Evolutionary conservation across 768 basidiomycete genomes (phyloP).

Genomic region (Panellus pusillus): DNA sequence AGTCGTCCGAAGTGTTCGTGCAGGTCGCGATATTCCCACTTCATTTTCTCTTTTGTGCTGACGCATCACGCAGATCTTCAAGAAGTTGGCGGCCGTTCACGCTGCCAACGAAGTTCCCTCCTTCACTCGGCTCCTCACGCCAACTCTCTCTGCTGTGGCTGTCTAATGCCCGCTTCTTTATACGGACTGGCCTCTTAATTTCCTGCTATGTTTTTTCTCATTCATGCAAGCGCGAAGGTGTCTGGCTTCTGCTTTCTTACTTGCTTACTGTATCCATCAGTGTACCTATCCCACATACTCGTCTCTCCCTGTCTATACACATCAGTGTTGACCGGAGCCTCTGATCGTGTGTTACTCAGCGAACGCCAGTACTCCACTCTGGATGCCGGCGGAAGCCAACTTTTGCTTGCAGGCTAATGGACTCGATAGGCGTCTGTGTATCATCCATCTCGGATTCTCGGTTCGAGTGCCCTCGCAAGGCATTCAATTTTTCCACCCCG

Average conservation of each 20-base stretch:
- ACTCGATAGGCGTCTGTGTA: no score
- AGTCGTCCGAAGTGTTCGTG: slow-evolving; percentile 68
- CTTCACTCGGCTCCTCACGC: slow-evolving; percentile 29
- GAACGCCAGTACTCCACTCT: not conserved
- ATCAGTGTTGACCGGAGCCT: not conserved
- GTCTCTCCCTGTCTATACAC: not conserved
- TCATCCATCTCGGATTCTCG: no score
- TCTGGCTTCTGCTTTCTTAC: not conserved
- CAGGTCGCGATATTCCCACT: slow-evolving; percentile 44
- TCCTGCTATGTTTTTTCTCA: not conserved
- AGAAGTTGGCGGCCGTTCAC: slow-evolving; percentile 25
- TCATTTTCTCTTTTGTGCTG: not conserved
- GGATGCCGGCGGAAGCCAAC: no score
- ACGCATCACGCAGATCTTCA: slow-evolving; percentile 33
- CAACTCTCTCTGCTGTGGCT: slow-evolving; percentile 31
- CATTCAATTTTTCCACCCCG: no score
- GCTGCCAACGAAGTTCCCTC: slow-evolving; percentile 7
- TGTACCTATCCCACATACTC: slow-evolving; percentile 7
- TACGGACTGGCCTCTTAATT: not conserved
- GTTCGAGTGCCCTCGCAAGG: no score
- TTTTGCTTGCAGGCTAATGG: no score
- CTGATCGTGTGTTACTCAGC: not conserved
- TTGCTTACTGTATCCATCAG: slow-evolving; percentile 20
- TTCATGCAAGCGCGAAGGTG: not conserved
- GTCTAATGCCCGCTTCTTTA: not conserved